Evolutionary conservation across 2,329 filamentous ascomycete species (phyloP).

Genomic region (Aspergillus texensis): DNA sequence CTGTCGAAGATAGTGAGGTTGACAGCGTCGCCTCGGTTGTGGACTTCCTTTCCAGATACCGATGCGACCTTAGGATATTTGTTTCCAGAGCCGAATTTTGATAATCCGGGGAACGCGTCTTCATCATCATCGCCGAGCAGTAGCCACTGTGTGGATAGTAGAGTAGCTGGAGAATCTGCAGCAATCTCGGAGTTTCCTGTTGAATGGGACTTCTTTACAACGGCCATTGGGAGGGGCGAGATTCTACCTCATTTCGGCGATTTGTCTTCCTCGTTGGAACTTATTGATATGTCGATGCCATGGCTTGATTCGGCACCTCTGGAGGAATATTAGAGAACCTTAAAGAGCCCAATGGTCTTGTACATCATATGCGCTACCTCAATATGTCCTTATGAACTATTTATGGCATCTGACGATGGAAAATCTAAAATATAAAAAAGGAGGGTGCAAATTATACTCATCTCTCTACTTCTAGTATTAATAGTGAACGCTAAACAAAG

Average conservation of each 20-base stretch:
- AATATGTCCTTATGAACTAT: no score
- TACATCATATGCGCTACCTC: no score
- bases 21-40: neutral
- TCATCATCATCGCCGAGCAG: neutral
- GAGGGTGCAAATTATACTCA: no score
- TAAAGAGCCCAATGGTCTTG: neutral
- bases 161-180: neutral
- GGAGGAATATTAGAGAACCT: neutral
- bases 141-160: neutral
- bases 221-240: neutral
- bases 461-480: no score
- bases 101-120: neutral
- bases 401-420: no score
- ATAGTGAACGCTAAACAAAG: no score
- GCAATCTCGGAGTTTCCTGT: neutral
- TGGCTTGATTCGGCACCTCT: neutral
- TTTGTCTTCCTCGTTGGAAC: neutral
- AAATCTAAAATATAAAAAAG: no score
- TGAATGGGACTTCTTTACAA: neutral
- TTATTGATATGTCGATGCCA: neutral
- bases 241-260: neutral
- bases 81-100: neutral
- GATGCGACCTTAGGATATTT: neutral
- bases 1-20: neutral
- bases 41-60: neutral